Conservation (phyloP, 2,329 filamentous ascomycete species). For the Cadophora sp. region DNA sequence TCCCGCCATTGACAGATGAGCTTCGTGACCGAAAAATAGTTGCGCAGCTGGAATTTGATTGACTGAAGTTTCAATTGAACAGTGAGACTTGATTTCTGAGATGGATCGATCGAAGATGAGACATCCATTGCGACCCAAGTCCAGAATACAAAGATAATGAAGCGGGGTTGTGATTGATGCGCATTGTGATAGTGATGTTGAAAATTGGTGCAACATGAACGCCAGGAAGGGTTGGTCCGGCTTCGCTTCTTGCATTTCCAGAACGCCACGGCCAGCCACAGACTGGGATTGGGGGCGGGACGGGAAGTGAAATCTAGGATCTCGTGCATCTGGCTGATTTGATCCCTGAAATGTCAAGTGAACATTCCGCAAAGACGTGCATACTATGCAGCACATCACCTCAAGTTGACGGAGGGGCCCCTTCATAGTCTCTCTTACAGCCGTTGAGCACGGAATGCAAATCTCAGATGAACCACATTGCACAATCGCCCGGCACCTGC, state of each 20-base stretch:
- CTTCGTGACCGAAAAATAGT: constrained; percentile 21
- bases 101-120: constrained; percentile 6
- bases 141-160: background rate
- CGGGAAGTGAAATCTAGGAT: constrained; percentile 25
- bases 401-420: background rate
- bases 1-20: constrained; percentile 16
- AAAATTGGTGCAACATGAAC: constrained; percentile 3
- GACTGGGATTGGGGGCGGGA: constrained; percentile 26
- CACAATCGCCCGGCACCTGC: background rate
- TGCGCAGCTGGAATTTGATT: constrained; percentile 13
- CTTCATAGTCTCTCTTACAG: background rate
- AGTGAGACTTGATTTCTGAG: constrained; percentile 4
- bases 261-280: constrained; percentile 12
- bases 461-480: constrained; percentile 2
- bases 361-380: constrained; percentile 11
- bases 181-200: constrained; percentile 3
- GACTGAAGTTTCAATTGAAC: constrained; percentile 1
- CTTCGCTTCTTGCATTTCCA: constrained; percentile 15
- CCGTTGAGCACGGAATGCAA: background rate
- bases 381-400: constrained; percentile 8
- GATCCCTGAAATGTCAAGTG: constrained; percentile 17
- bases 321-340: constrained; percentile 30
- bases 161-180: constrained; percentile 1
- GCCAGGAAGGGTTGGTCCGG: constrained; percentile 10
- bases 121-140: constrained; percentile 16